These are phyloP conservation scores for Tuber microsphaerosporum DNA, from an alignment of 495 filamentous ascomycete species.

Conservation along the genomic window DNA sequence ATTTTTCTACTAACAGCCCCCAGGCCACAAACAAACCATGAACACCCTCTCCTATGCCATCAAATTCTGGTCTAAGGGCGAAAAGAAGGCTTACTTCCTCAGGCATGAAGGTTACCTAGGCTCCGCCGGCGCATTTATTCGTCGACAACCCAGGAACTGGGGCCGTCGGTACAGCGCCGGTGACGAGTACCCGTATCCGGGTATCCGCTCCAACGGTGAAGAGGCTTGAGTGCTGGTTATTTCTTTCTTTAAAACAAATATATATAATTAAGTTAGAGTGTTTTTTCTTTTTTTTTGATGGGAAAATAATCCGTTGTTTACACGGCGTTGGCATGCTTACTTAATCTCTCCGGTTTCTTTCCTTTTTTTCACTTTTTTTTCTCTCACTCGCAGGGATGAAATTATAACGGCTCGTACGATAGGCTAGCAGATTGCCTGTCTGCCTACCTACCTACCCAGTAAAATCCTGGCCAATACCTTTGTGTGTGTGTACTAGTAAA, in stretches of 20 bases:
- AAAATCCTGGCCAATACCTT: background rate
- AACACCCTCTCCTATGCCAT: conserved; percentile 93
- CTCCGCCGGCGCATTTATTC: conserved; percentile 91
- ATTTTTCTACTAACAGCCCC: background rate
- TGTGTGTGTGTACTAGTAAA: background rate
- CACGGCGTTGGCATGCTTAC: background rate
- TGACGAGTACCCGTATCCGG: conserved; percentile 35
- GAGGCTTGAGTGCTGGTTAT: background rate
- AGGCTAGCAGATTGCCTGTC: background rate
- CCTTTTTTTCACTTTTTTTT: background rate
- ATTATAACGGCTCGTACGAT: background rate
- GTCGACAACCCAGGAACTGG: conserved; percentile 85
- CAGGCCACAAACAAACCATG: conserved; percentile 90
- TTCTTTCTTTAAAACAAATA: background rate
- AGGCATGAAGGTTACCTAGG: conserved; percentile 94
- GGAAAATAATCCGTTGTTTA: background rate
- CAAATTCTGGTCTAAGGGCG: conserved; percentile 90
- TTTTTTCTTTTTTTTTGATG: conserved; percentile 10
- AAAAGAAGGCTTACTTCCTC: conserved; percentile 91
- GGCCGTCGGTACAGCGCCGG: conserved; percentile 71
- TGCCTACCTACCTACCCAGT: background rate
- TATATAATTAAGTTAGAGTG: conserved; percentile 5
- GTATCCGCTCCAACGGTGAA: conserved; percentile 14
- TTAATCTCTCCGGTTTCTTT: background rate
- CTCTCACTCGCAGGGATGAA: background rate